A percentile compares a stretch with the other conserved stretches of the same genome.
phyloP scores from a whole-genome alignment of 2,329 filamentous ascomycete species.

The Thielaviopsis euricoi region DNA sequence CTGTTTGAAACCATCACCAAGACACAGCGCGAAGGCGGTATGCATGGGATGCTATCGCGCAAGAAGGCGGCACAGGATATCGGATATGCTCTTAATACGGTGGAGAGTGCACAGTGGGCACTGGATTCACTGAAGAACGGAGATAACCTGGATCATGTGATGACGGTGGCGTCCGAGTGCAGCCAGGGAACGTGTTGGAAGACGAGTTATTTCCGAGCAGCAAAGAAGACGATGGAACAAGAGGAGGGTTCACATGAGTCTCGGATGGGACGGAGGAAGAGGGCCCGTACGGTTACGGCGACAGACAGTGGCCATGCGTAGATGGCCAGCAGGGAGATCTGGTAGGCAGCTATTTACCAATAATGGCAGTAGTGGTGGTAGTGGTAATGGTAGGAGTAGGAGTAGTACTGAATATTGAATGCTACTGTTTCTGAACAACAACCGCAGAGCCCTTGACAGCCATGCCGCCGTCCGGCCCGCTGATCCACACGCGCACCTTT shows the following conservation, averaged over 20 bases:
- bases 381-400: not conserved
- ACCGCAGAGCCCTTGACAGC: conserved; percentile 41
- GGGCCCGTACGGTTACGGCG: not conserved
- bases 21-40: conserved; percentile 16
- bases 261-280: not conserved
- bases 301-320: not conserved
- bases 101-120: conserved; percentile 28
- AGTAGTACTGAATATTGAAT: not conserved
- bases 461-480: conserved; percentile 42
- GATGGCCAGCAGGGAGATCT: not conserved
- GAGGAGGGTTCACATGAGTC: not conserved
- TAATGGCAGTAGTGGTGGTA: not conserved
- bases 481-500: conserved; percentile 42
- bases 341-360: not conserved
- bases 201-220: conserved; percentile 6
- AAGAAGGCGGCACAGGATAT: conserved; percentile 21
- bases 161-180: not conserved
- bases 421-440: not conserved
- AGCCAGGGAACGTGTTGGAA: conserved; percentile 7
- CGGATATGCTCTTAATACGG: conserved; percentile 29
- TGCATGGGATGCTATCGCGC: conserved; percentile 18
- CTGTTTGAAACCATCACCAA: conserved; percentile 24
- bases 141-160: conserved; percentile 19
- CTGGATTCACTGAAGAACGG: conserved; percentile 30
- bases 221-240: not conserved